Evolutionary conservation across 129 eudicot genomes (phyloP), one percentile per base, ranked within the genome.

Genomic region (Ambrosia trifida): DNA sequence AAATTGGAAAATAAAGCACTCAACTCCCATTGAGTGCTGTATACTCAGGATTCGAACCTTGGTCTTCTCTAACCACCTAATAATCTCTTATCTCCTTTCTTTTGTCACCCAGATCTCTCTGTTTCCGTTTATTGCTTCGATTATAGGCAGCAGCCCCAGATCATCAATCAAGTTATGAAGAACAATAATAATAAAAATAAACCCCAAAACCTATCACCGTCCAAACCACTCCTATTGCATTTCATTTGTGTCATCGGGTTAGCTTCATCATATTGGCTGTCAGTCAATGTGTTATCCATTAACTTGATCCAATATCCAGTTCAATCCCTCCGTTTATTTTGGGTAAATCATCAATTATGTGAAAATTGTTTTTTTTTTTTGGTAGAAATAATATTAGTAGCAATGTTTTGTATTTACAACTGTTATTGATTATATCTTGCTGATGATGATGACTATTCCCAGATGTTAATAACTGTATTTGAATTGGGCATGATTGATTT

Each of bases 221-320:
- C 41, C 46, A 33, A 72, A 62, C 59, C 76, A 13, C 19, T 86
- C 44, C 3, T 73, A 19, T 53, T 75, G 38, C 96, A 89, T 76
- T 62, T 70, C 30, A 40, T 81, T 7, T 84, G 89, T 54, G 89
- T 81, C 20, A 78, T 84, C 20, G 91, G 89, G 20, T 73, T 92
- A 81, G 87, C 83, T 40, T 81, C 78, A 66, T 81, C 96, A 10
- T 79, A 83, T 72, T 86, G 84, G 88, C 49, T 81, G 4, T 82
- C 94, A n/a, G 33, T 3, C 41, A 69, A 81, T 62, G 66, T 91
- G 6, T 84, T 76, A 70, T 84, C 84, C 38, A 51, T 83, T 59
- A 81, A 79, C 51, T 80, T 89, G 61, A 75, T 79, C 64, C 64
- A 78, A 7, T 18, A 77, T 79, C 82, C 96, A 24, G 38, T 78